Conservation (phyloP, 345 rosid species). For the Salix caprea region DNA sequence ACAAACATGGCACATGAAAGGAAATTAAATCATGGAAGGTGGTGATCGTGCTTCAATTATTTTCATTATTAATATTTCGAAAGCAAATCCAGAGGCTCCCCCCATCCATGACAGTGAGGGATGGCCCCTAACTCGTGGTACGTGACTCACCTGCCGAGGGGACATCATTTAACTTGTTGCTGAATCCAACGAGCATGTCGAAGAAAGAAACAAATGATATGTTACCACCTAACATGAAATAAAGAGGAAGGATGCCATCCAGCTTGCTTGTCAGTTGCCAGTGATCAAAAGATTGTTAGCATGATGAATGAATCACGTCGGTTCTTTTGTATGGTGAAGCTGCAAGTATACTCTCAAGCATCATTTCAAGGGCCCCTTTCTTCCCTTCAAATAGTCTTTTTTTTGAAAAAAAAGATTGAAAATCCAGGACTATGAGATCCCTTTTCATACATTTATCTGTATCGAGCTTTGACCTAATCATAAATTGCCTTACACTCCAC, state of each 20-base stretch:
- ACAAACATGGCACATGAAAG: too few species aligned
- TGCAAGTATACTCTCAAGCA: background rate
- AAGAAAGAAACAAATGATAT: background rate
- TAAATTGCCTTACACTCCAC: background rate
- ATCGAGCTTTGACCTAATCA: background rate
- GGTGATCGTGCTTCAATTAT: background rate
- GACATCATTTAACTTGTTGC: background rate
- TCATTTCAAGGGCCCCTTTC: background rate
- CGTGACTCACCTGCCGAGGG: background rate
- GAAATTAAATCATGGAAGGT: too few species aligned
- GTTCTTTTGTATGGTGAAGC: background rate
- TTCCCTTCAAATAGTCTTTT: background rate
- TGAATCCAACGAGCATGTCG: background rate
- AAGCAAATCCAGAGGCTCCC: background rate
- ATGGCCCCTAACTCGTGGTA: background rate
- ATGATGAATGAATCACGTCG: background rate
- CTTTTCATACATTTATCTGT: background rate
- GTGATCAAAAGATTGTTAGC: background rate
- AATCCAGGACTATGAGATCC: background rate
- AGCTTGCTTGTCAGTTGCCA: background rate
- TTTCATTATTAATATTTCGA: background rate
- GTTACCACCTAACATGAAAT: background rate
- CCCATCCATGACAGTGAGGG: background rate
- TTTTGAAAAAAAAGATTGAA: too few species aligned
- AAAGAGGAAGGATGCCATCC: background rate